Evolutionary conservation across 176 grass and related monocot species (phyloP), one percentile per base, ranked within the genome.

Genomic region (Oryza officinalis): DNA sequence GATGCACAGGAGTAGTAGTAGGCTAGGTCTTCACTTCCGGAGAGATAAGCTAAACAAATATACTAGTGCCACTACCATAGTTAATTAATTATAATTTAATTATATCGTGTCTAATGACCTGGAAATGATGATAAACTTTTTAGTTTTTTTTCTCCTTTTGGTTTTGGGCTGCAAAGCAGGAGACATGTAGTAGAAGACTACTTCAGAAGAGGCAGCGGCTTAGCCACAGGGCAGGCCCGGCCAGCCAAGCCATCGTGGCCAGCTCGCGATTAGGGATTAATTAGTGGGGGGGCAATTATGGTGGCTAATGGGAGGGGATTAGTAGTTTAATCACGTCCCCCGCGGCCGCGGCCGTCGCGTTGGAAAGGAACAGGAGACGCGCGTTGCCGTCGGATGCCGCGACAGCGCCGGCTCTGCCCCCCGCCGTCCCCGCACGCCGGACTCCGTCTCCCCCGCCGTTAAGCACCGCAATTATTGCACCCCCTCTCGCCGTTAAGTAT

Each of bases 341-440:
- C 74, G 3, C 45, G 68, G 33, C 27, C 60, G 73, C 22, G 81
- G 86, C 49, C 45, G 45, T 57, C 8, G 57, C 8, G 2, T 22
- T 23, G 75, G 71, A 27, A 74, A 71, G 60, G 41, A 72, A 46
- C 71, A 83, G 43, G 30, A 14, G 33, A 10, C 46, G 82, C 46
- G 82, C 66, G n/a, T 15, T 91, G 89, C 84, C 72, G 77, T 89
- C 82, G 64, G 76, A 87, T 87, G 76, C 63, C 52, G 76, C 84
- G 89, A 88, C 88, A 81, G 76, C 1, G 40, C n/a, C n/a, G 33
- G 50, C 32, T 14, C 12, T n/a, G 12, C 12, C 7, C 31, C 23
- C 50, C 27, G 8, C 0, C 73, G 30, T 12, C 63, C 73, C 13
- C 13, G 63, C 25, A 7, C 32, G 3, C 65, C 68, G 68, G 8